Conservation (phyloP, 345 rosid genomes). For the Eucalyptus pumila region DNA sequence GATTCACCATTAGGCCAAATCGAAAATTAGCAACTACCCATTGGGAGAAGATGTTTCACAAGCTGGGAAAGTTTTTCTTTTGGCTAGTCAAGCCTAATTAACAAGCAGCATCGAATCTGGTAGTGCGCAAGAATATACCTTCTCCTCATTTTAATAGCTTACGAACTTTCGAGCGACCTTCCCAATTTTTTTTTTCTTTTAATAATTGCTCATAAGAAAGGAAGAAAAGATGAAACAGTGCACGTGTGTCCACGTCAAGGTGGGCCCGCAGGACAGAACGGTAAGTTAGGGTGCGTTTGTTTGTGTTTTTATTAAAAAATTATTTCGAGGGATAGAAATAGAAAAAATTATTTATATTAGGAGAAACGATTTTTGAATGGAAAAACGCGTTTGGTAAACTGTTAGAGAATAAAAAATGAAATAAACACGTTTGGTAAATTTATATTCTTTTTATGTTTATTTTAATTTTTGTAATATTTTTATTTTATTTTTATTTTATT, state of each 20-base stretch:
- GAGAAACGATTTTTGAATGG: fast-evolving
- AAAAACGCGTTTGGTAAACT: too few species aligned
- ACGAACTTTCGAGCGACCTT: background rate
- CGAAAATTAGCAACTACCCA: background rate
- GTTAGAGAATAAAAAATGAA: too few species aligned
- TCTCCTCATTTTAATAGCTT: fast-evolving
- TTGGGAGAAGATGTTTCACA: background rate
- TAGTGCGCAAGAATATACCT: background rate
- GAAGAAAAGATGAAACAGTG: background rate
- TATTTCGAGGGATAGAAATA: fast-evolving
- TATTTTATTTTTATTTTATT: too few species aligned
- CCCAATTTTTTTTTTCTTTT: background rate
- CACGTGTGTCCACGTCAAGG: background rate
- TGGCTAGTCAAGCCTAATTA: background rate
- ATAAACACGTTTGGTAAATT: too few species aligned
- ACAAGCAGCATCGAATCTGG: background rate
- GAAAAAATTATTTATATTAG: too few species aligned
- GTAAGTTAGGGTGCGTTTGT: background rate
- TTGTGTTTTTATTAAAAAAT: too few species aligned
- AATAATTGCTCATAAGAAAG: background rate
- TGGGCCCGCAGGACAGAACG: background rate
- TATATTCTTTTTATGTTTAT: too few species aligned
- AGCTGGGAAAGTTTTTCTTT: background rate
- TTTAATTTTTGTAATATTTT: too few species aligned
- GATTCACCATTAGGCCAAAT: background rate